These are phyloP conservation scores for Hibiscus trionum DNA, from an alignment of 345 rosid species.

Conservation along the genomic window DNA sequence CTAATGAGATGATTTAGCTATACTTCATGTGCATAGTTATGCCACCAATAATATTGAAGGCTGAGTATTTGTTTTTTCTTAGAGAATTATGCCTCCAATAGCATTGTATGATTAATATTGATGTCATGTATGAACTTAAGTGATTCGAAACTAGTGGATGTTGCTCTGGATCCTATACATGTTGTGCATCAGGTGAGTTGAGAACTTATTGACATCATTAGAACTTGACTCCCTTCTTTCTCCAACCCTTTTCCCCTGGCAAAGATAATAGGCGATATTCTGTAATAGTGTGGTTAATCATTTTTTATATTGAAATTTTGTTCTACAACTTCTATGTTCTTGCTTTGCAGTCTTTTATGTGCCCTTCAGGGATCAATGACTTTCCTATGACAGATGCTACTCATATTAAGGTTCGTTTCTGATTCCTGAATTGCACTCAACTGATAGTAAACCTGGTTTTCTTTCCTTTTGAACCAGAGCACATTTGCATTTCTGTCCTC, in stretches of 20 bases:
- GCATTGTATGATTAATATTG: not conserved
- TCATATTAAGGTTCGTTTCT: conserved; percentile 67
- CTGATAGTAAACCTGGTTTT: not conserved
- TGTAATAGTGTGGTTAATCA: not conserved
- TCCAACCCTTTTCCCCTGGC: not conserved
- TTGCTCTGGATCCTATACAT: not conserved
- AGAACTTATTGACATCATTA: not conserved
- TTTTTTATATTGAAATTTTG: not conserved
- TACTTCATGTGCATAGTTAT: not conserved
- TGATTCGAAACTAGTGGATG: not conserved
- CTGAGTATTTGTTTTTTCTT: not conserved
- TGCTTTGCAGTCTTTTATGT: conserved; percentile 78
- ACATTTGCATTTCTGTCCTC: not conserved
- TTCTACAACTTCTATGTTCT: conserved; percentile 13
- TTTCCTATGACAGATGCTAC: conserved; percentile 83
- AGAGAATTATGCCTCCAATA: not conserved
- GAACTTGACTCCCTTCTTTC: not conserved
- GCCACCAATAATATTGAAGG: not conserved
- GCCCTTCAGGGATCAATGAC: conserved; percentile 95
- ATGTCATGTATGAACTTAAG: not conserved
- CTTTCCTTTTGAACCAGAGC: not conserved
- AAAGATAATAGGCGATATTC: not conserved
- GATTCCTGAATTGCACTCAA: conserved; percentile 1
- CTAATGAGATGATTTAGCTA: not conserved
- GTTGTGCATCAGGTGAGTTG: not conserved